These are phyloP conservation scores for Cudoniella acicularis DNA, from an alignment of 495 filamentous ascomycete genomes.

Conservation along the genomic window DNA sequence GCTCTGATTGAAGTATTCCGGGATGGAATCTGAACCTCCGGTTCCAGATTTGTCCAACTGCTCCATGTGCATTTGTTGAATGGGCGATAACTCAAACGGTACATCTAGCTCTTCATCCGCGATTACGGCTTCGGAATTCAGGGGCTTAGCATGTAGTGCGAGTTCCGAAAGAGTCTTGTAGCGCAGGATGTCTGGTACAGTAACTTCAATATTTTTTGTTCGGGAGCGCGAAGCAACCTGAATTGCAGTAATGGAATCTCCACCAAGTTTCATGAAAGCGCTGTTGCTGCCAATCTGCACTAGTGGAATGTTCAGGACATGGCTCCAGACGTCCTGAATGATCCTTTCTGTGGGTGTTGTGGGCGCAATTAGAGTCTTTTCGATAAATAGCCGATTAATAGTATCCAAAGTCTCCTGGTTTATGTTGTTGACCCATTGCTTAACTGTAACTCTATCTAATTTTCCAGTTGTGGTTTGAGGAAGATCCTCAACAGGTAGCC, in stretches of 20 bases:
- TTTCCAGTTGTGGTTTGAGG: background rate
- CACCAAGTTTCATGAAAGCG: slow-evolving; percentile 30
- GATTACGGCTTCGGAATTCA: background rate
- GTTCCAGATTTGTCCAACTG: slow-evolving; percentile 43
- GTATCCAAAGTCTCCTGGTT: background rate
- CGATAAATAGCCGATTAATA: background rate
- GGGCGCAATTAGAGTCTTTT: slow-evolving; percentile 43
- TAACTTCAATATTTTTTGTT: slow-evolving; percentile 14
- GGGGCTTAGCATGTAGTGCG: background rate
- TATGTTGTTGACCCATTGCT: background rate
- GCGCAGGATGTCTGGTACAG: slow-evolving; percentile 15
- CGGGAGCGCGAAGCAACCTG: slow-evolving; percentile 21
- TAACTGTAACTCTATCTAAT: background rate
- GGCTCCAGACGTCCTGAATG: slow-evolving; percentile 41
- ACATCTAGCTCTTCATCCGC: slow-evolving; percentile 30
- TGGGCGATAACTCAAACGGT: slow-evolving; percentile 62
- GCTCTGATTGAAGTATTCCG: slow-evolving; percentile 70
- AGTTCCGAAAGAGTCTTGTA: background rate
- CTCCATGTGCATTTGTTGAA: slow-evolving; percentile 67
- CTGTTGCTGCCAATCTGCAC: slow-evolving; percentile 16
- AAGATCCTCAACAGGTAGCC: background rate
- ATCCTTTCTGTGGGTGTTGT: slow-evolving; percentile 43
- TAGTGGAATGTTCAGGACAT: slow-evolving; percentile 48
- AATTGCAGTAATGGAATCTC: slow-evolving; percentile 38
- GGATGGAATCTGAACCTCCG: background rate